Base-by-base conservation (phyloP, 768 basidiomycete genomes). In the Tubosaeta sp. region DNA sequence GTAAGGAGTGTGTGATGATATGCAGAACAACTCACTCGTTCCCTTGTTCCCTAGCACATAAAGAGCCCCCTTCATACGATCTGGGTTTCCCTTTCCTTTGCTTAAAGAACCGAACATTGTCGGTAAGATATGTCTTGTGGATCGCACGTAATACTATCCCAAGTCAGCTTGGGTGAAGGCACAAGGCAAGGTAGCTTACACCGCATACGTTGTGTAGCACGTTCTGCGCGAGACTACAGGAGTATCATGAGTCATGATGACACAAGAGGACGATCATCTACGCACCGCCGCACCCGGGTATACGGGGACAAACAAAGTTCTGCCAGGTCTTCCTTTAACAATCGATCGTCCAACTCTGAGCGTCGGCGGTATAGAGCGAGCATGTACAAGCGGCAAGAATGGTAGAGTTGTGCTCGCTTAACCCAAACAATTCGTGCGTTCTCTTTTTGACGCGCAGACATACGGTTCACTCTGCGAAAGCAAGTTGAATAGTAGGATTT, bases 21-120 rank as follows among this genome's bases (percentile, higher is more conserved):
- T 3, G 48, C 31, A 44, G 45, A 22, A 4, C 46, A 12, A 58
- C 79, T 39, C 54, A 86, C 86, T 77, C 48, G 76, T 83, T 27
- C 80, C 83, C 67, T 86, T 87, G 59, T 85, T 83, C 71, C 82
- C 82, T 10, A 90, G 68, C 18, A 89, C 75, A 64, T 93, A 94
- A 35, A 95, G 73, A 16, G 91, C 92, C 8, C 95, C 95, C 71
- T 98, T 98, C 84, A 96, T 94, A 22, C 87, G 78, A 68, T 98
- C 94, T 10, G 92, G 87, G 62, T 94, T 84, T 6, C 88, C 92
- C 61, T 82, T 86, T 4, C 89, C 92, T 60, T 82, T 86, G 49
- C 69, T 69, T 44, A 90, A 69, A 5, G 85, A 81, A 52, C 76
- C 73, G 59, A 84, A 82, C 41, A 87, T 67, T 19, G 71, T 67